Base-by-base conservation (phyloP, 129 eudicot genomes). In the Saposhnikovia divaricata region DNA sequence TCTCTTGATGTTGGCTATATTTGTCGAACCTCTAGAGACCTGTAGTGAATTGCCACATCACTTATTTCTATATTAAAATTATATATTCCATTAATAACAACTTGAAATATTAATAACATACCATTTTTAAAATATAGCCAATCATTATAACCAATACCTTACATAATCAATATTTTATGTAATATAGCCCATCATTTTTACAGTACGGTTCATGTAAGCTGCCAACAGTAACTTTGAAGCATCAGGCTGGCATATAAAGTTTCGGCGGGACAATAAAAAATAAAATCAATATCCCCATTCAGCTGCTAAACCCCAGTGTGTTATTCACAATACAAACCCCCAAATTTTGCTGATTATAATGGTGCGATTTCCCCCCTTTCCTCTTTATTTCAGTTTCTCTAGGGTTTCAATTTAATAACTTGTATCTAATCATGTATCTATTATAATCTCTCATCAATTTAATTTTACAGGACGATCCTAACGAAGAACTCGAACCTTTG, bases 401-500 rank as follows among this genome's bases (percentile, higher is more conserved):
- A 86, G 85, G 87, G 85, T 85, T 85, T 85, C 77, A 15, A 72
- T 57, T 40, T 65, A 53, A 9, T 40, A 31, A 45, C 72, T 74
- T 79, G 53, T 44, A 7, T 59, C 31, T 23, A 23, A 8, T 5
- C 31, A 23, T 59, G 28, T 59, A 23, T 59, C 28, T 59, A 59
- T 59, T n/a, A 23, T 74, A 21, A 14, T 50, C 59, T 79, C 34
- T 57, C 66, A 27, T 23, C 31, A n/a, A 59, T 25, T 50, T 51
- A 2, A 38, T 74, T 47, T 5, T 16, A 19, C 86, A 93, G 98
- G 91, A 72, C 31, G 94, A 92, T 48, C 78, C 81, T 27, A 14
- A 65, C 2, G 99, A 96, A 75, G 99, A 96, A 81, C 80, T 96
- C 53, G 99, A 96, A 76, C 93, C 98, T 31, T 79, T 96, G 37